Conservation (phyloP, 1,139 yeast genomes). For the Pichia sp. region DNA sequence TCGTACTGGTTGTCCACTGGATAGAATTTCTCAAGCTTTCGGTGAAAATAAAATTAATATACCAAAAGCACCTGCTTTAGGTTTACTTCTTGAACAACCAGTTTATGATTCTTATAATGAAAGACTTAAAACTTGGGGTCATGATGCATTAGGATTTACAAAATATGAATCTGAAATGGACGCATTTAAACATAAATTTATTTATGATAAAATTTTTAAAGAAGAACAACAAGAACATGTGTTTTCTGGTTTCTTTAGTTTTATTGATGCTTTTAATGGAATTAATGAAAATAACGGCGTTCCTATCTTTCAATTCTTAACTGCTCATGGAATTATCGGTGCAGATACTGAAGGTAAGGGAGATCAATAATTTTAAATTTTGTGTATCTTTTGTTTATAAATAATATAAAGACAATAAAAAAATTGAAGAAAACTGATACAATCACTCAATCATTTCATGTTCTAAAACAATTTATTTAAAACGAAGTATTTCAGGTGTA, state of each 20-base stretch:
- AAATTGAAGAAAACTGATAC: not conserved
- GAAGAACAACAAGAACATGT: constrained; percentile 86
- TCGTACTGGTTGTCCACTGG: constrained; percentile 77
- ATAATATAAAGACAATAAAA: not conserved
- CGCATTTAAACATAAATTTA: constrained; percentile 77
- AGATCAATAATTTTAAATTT: constrained; percentile 1
- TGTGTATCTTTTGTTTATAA: too few species aligned
- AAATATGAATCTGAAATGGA: constrained; percentile 67
- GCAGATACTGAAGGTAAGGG: constrained; percentile 1
- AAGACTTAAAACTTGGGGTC: constrained; percentile 69
- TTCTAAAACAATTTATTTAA: too few species aligned
- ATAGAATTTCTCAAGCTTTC: constrained; percentile 74
- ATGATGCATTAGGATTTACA: constrained; percentile 67
- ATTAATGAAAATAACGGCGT: constrained; percentile 30
- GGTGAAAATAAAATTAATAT: constrained; percentile 70
- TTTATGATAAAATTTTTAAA: constrained; percentile 84
- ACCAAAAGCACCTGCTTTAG: constrained; percentile 97
- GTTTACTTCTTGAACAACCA: constrained; percentile 83
- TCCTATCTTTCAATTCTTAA: constrained; percentile 63
- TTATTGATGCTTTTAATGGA: constrained; percentile 69
- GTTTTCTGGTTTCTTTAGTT: constrained; percentile 83
- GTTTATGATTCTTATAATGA: constrained; percentile 83
- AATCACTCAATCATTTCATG: too few species aligned
- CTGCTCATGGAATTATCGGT: constrained; percentile 49
- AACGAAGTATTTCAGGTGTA: too few species aligned